Evolutionary conservation across 352 stramenopile species (phyloP).

Genomic region (Achlya hypogyna): DNA sequence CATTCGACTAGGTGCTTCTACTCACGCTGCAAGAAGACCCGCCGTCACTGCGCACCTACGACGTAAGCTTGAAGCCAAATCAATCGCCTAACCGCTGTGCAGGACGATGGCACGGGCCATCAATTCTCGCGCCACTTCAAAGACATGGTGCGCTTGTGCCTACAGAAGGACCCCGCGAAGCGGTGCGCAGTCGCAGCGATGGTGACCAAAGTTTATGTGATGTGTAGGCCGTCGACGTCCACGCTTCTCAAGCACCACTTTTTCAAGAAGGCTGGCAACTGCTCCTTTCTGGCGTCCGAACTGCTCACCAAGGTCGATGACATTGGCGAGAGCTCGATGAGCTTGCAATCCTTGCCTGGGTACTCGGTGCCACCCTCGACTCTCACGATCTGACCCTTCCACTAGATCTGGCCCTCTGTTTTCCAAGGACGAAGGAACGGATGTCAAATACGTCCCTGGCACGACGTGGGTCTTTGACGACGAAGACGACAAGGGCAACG

Average conservation of each 20-base stretch:
- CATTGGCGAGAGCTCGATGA: conserved; percentile 85
- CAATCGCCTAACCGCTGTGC: neutral
- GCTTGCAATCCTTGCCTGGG: conserved; percentile 69
- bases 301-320: conserved; percentile 74
- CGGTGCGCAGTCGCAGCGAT: conserved; percentile 28
- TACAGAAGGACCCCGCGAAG: conserved; percentile 84
- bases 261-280: conserved; percentile 81
- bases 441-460: conserved; percentile 73
- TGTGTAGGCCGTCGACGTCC: conserved; percentile 57
- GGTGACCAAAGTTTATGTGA: neutral
- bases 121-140: conserved; percentile 83
- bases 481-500: conserved; percentile 44
- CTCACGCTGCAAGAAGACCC: conserved; percentile 95
- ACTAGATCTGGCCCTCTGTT: neutral
- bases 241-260: conserved; percentile 83
- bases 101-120: conserved; percentile 75
- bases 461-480: conserved; percentile 87
- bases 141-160: conserved; percentile 81
- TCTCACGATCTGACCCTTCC: neutral
- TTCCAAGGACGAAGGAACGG: conserved; percentile 47
- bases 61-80: conserved; percentile 36
- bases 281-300: conserved; percentile 48
- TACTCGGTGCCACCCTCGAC: conserved; percentile 25
- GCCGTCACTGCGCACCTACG: conserved; percentile 84
- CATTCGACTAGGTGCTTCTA: conserved; percentile 68